A percentile compares a stretch with the other conserved stretches of the same genome.
Evolutionary conservation across 148 eudicot genomes (phyloP).

Genomic region (Silene conica): DNA sequence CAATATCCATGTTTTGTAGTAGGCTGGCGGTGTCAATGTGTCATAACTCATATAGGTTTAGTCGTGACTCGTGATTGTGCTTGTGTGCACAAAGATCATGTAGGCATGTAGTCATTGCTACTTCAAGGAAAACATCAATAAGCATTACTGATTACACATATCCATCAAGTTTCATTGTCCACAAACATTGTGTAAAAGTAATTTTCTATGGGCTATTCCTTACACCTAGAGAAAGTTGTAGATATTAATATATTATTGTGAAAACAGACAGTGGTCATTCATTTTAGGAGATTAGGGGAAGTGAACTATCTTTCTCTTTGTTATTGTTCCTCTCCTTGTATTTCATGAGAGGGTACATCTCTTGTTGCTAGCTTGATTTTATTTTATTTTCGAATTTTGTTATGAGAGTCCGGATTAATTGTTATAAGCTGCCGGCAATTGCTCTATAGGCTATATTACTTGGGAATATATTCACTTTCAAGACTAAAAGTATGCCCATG

Average conservation of each 20-base stretch:
- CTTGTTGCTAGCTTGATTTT: too few species aligned
- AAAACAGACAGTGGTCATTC: background rate
- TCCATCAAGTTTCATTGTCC: background rate
- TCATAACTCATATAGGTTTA: too few species aligned
- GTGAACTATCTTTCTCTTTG: constrained; percentile 3
- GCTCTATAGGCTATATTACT: background rate
- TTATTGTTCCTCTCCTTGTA: too few species aligned
- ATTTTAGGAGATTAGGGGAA: background rate
- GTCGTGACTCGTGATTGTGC: background rate
- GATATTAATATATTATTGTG: background rate
- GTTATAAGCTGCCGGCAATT: background rate
- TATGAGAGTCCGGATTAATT: background rate
- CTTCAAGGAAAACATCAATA: background rate
- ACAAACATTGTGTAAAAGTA: background rate
- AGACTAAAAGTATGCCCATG: background rate
- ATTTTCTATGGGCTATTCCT: background rate
- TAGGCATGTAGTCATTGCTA: background rate
- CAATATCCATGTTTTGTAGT: background rate
- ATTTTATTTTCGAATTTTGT: background rate
- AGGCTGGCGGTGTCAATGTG: too few species aligned
- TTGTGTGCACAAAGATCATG: background rate
- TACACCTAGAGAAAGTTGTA: background rate
- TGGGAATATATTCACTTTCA: background rate
- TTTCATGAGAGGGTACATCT: too few species aligned
- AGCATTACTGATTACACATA: background rate